phyloP scores from a whole-genome alignment of 2,329 filamentous ascomycete species.

The Diaporthe batatas region DNA sequence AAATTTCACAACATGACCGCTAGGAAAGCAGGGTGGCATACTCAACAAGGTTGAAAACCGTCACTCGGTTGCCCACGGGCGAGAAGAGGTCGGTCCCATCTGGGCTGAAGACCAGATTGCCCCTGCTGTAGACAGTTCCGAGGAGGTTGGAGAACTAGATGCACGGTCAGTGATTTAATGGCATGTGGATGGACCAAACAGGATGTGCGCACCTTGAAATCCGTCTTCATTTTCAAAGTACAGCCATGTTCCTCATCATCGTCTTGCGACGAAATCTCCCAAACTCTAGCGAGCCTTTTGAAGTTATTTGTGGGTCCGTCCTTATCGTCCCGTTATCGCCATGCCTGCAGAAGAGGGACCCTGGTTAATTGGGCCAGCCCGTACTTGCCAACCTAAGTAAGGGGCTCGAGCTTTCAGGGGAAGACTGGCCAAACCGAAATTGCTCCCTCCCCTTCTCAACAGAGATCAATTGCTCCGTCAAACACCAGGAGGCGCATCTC shows the following conservation, averaged over 20 bases:
- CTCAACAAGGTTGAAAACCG: constrained; percentile 97
- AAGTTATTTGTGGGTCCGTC: constrained; percentile 31
- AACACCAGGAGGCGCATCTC: constrained; percentile 30
- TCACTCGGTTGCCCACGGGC: constrained; percentile 94
- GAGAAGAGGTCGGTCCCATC: constrained; percentile 97
- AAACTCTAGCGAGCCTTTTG: constrained; percentile 36
- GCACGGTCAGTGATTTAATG: not conserved
- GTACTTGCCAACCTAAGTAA: constrained; percentile 34
- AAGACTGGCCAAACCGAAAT: constrained; percentile 36
- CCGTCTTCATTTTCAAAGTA: constrained; percentile 89
- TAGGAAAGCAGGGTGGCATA: constrained; percentile 57
- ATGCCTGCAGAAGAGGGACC: constrained; percentile 12
- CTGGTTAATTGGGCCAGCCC: constrained; percentile 33
- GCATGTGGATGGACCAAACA: not conserved
- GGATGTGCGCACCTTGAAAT: constrained; percentile 82
- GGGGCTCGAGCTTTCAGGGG: constrained; percentile 34
- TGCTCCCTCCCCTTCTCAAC: constrained; percentile 36
- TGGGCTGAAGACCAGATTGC: constrained; percentile 95
- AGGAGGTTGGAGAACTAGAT: constrained; percentile 95
- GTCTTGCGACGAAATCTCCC: constrained; percentile 4
- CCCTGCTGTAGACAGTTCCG: constrained; percentile 97
- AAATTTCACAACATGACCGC: not conserved
- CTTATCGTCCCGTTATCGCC: constrained; percentile 31
- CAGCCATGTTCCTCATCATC: constrained; percentile 49
- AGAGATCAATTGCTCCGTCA: constrained; percentile 34